Evolutionary conservation across 106 monocot species (phyloP), one percentile per base, ranked within the genome.

Genomic region (Acanthochlamys bracteata): DNA sequence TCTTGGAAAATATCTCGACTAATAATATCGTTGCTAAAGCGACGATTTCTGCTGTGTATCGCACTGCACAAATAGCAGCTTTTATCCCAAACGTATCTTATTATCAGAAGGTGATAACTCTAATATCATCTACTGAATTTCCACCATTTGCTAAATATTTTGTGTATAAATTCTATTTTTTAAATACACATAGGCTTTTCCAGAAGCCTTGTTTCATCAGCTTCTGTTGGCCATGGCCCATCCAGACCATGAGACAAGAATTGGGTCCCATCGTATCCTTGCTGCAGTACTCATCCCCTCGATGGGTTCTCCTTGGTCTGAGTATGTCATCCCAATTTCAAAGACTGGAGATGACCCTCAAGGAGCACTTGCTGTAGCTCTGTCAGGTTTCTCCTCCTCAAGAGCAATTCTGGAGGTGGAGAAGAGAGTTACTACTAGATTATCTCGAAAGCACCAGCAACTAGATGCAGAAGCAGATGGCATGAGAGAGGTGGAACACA

Each of bases 161-260:
- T 45, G 43, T 45, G 43, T 45, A n/a, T n/a, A n/a, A n/a, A n/a
- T n/a, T n/a, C n/a, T n/a, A n/a, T n/a, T n/a, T n/a, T n/a, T n/a
- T n/a, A n/a, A n/a, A n/a, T n/a, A 49, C 49, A 4, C 10, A 76
- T 71, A 98, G 96, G 88, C 71, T 63, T 88, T 98, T 65, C 91
- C 96, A 53, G 96, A 98, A 77, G 90, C 85, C 72, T 66, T 98
- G 59, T 88, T 98, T 76, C 81, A 98, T 41, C 91, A 98, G 72
- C 75, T 98, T 57, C 72, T 98, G 25, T 72, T 81, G 74, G 78
- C 76, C 58, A 98, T 98, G 96, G 57, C 79, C 57, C 91, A 98
- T 41, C 83, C 83, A 52, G 91, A 98, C 63, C 80, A 79, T 53
- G 79, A 79, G 57, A 88, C 82, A 64, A 74, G 88, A 73, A 71